Evolutionary conservation across 148 eudicot genomes (phyloP).

Genomic region (Limonium bicolor): DNA sequence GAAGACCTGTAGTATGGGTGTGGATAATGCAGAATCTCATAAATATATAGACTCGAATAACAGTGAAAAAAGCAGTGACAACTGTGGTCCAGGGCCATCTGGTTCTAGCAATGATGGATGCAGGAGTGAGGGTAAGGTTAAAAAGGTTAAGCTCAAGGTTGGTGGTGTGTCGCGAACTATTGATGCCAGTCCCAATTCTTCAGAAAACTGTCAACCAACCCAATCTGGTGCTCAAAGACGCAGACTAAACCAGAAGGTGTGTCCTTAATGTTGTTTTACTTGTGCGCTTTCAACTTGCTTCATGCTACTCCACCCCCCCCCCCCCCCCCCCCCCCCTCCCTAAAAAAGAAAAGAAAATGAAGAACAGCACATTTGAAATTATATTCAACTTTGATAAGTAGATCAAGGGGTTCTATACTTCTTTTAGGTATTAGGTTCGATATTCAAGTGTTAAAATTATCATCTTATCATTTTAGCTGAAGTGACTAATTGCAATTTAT

Average conservation of each 20-base stretch:
- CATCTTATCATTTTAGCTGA: neutral
- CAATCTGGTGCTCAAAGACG: slow-evolving; percentile 24
- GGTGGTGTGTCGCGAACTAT: slow-evolving; percentile 1
- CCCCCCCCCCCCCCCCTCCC: too few species aligned
- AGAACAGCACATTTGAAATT: too few species aligned
- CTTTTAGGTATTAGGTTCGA: neutral
- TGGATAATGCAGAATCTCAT: slow-evolving; percentile 26
- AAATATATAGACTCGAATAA: slow-evolving; percentile 17
- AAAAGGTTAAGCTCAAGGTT: slow-evolving; percentile 4
- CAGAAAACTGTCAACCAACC: slow-evolving; percentile 19
- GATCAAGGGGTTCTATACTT: neutral
- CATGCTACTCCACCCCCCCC: too few species aligned
- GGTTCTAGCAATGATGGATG: neutral
- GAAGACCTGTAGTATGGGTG: slow-evolving; percentile 17
- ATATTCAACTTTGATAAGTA: neutral
- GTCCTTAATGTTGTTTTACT: too few species aligned
- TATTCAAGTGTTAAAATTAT: neutral
- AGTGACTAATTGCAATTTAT: neutral
- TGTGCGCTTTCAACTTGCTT: too few species aligned
- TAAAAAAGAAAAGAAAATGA: too few species aligned
- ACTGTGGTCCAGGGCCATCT: slow-evolving; percentile 10
- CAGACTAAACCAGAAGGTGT: slow-evolving; percentile 39
- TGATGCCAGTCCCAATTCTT: slow-evolving; percentile 13
- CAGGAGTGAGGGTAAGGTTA: neutral
- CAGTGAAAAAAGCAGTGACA: slow-evolving; percentile 16